phyloP scores from a whole-genome alignment of 257 asterid genomes.

The Coffea eugenioides region DNA sequence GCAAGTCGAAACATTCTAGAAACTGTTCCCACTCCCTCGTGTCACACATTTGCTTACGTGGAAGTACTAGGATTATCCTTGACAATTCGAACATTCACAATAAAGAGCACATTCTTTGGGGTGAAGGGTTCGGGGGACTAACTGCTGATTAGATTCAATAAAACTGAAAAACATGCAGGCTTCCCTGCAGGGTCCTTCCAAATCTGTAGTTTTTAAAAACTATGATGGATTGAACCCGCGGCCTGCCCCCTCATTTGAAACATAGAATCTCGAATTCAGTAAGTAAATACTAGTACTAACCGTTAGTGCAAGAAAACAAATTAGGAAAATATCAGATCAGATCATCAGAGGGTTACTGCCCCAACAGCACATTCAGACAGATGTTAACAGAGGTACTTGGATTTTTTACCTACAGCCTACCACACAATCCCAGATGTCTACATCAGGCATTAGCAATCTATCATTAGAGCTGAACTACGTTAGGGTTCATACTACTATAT shows the following conservation, averaged over 20 bases:
- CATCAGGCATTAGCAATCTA: constrained; percentile 35
- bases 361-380: constrained; percentile 13
- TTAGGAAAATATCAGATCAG: constrained; percentile 2
- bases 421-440: constrained; percentile 40
- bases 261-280: background rate
- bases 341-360: constrained; percentile 1
- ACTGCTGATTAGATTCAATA: no score
- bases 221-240: background rate
- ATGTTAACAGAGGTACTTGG: constrained; percentile 39
- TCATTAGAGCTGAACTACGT: constrained; percentile 50
- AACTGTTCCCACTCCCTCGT: no score
- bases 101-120: no score
- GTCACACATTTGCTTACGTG: no score
- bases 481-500: constrained; percentile 35
- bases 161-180: no score
- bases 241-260: background rate
- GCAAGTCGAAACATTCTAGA: no score
- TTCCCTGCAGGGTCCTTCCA: background rate
- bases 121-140: no score
- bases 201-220: background rate
- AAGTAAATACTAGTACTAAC: background rate
- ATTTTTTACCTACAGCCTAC: constrained; percentile 16
- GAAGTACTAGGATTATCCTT: no score
- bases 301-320: background rate
- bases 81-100: no score